Base-by-base conservation (phyloP, 805 yeast species). In the Deakozyma indianensis region DNA sequence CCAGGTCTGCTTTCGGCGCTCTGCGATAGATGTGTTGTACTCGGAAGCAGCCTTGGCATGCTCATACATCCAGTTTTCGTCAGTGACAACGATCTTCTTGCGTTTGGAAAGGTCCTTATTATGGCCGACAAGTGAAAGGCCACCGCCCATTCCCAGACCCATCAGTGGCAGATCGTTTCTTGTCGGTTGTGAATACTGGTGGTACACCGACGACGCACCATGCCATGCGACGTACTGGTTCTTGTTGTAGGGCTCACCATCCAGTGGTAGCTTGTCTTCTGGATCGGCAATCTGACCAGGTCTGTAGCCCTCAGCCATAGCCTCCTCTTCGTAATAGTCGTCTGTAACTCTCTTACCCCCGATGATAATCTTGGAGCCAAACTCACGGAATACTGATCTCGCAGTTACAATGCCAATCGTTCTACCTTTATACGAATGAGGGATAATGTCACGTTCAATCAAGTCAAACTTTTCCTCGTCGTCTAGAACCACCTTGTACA, bases 381-480 rank as follows among this genome's bases (percentile, higher is more conserved):
- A 90, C 63, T 88, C 97, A 51, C 87, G 73, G 64, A 75, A 92
- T 1, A 87, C 78, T 15, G 94, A 80, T 47, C 94, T 74, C 0
- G 98, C 96, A 3, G 96, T 80, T 3, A 92, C 94, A 35, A 90
- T 67, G 48, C 92, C 88, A 28, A 92, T 88, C 1, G 86, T 74
- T 53, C 97, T 74, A 42, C 94, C 92, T 64, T 86, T 86, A 63
- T 86, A 90, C 2, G 95, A 83, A 52, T 80, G 82, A 1, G 97
- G 96, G 52, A 92, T 74, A 38, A 85, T 68, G 22, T 82, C 85
- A 29, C 94, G 73, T 40, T 78, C 78, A 42, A 92, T 85, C 55
- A 92, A 66, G 55, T 84, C 90, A 64, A 74, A 74, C 59, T 90
- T 90, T 59, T 87, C 94, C 16, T 75, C 82, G 49, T 83, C 84